Base-by-base conservation (phyloP, 2,329 filamentous ascomycete species). In the Fusarium anguioides region DNA sequence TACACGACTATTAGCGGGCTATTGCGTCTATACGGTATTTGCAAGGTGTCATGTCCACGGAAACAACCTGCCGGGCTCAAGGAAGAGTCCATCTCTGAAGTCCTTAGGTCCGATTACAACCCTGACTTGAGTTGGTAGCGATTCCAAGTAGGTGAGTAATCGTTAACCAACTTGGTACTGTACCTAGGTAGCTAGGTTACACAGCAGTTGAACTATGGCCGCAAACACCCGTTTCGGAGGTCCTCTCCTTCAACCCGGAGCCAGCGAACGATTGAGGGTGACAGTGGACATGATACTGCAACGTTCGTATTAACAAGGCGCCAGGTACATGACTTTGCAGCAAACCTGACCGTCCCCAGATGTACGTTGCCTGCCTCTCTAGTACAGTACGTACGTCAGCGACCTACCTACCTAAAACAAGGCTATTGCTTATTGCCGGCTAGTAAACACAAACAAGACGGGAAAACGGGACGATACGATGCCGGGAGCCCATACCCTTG, bases 111-210 rank as follows among this genome's bases (percentile, higher is more conserved):
- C 50, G 18, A 15, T n/a, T 44, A 27, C 45, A 36, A 41, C 33
- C 18, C 15, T 49, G 44, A 26, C 15, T 47, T 55, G 44, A 26
- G n/a, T 47, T 55, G 20, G 35, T 27, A 18, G 33, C 17, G 21
- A n/a, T 23, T 26, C n/a, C 33, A 31, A 14, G 29, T 31, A 31
- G 29, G 29, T 31, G 54, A n/a, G 27, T 46, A 17, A 39, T 50
- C 27, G 33, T 42, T 36, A n/a, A n/a, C n/a, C n/a, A n/a, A n/a
- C n/a, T n/a, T n/a, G n/a, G n/a, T n/a, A n/a, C n/a, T n/a, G n/a
- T n/a, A n/a, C n/a, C n/a, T n/a, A n/a, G n/a, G n/a, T 44, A 41
- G 58, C 18, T 48, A 24, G 35, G 64, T 54, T 50, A 54, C 58
- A 64, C 47, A 29, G 18, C 50, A 67, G 42, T 41, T 26, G 18